Evolutionary conservation across 768 basidiomycete genomes (phyloP), one percentile per base, ranked within the genome.

Genomic region (Clathrus columnatus): DNA sequence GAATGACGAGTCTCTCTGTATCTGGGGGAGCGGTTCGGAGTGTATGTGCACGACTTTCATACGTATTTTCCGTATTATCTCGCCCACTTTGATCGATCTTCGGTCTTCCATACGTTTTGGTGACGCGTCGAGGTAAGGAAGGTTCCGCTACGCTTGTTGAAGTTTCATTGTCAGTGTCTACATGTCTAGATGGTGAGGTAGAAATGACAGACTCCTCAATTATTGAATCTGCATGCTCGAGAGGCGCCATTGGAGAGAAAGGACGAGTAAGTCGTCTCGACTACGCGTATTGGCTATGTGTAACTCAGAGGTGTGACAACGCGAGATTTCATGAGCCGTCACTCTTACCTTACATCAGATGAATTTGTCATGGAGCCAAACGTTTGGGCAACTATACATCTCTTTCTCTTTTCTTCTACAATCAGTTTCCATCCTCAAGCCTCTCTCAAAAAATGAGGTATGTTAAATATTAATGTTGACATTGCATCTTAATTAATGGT

Each of bases 41-140:
- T 6, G 42, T 55, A 48, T 47, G 54, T 11, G 44, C 54, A n/a
- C 54, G 54, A 18, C 11, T 11, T 14, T 28, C 46, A 17, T 29
- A 29, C 6, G 51, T 50, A 11, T 50, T 21, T 7, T 23, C n/a
- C 14, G 32, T 21, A 11, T 18, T 20, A 28, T 29, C 26, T 42
- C 49, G 5, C 8, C 17, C 21, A 41, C 50, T 27, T 23, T 18
- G 24, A 7, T 53, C 18, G 26, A 8, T 36, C n/a, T 43, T 52
- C 10, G 50, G 56, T 45, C 30, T 51, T 23, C 56, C 56, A 57
- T 57, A 57, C 20, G 56, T 57, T 26, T 36, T 26, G 7, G 5
- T 41, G 30, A 51, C 56, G 50, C 56, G 56, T 47, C 32, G 32
- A 26, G 20, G 11, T 21, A 17, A 20, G 10, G 16, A 20, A 11